phyloP scores from a whole-genome alignment of 768 basidiomycete genomes.

The Boletus edulis region DNA sequence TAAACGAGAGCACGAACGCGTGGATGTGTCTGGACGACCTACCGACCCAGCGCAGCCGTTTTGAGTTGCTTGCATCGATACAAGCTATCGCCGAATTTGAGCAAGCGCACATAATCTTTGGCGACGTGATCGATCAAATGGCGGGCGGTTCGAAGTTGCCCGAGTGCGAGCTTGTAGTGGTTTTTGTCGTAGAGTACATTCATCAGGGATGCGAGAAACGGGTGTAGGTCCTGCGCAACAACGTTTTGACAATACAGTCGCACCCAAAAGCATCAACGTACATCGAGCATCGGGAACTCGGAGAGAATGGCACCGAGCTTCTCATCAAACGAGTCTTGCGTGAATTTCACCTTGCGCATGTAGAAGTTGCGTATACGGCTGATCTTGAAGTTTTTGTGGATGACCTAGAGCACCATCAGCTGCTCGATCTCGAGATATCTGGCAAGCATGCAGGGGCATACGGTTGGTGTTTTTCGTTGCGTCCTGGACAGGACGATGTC shows the following conservation, averaged over 20 bases:
- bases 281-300: slow-evolving; percentile 98
- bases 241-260: neutral
- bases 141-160: slow-evolving; percentile 91
- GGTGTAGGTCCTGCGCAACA: slow-evolving; percentile 74
- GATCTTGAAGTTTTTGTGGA: slow-evolving; percentile 99
- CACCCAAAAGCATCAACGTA: slow-evolving; percentile 39
- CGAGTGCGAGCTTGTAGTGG: slow-evolving; percentile 98
- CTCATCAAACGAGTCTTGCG: slow-evolving; percentile 95
- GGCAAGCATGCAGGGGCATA: slow-evolving; percentile 27
- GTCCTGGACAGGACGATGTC: slow-evolving; percentile 94
- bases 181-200: slow-evolving; percentile 99
- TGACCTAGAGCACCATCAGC: slow-evolving; percentile 54
- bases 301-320: slow-evolving; percentile 89
- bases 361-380: slow-evolving; percentile 97
- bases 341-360: slow-evolving; percentile 99
- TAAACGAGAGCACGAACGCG: neutral
- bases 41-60: slow-evolving; percentile 95
- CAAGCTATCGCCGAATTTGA: slow-evolving; percentile 97
- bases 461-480: slow-evolving; percentile 96
- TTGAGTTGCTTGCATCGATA: slow-evolving; percentile 99
- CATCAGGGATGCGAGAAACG: slow-evolving; percentile 92
- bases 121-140: slow-evolving; percentile 97
- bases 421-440: slow-evolving; percentile 1
- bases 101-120: slow-evolving; percentile 93
- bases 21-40: slow-evolving; percentile 29